phyloP scores from a whole-genome alignment of 352 stramenopile genomes.

The Stephanocyclus meneghinianus region DNA sequence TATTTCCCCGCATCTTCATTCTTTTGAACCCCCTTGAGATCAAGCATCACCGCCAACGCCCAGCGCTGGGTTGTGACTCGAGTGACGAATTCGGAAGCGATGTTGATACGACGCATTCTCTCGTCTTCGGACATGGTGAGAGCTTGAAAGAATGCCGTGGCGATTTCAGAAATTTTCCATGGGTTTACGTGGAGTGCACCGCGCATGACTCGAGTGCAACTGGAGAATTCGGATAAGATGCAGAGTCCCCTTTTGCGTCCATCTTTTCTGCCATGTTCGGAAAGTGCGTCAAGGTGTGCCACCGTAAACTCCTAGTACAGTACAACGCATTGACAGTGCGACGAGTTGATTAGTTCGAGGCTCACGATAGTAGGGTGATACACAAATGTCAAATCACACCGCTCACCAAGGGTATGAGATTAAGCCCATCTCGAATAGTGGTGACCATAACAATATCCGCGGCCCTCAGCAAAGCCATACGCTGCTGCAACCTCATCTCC shows the following conservation, averaged over 20 bases:
- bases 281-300: conserved; percentile 80
- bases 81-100: conserved; percentile 88
- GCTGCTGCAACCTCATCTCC: conserved; percentile 81
- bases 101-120: conserved; percentile 73
- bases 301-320: conserved; percentile 83
- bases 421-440: conserved; percentile 87
- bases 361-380: too few relatives aligned
- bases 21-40: conserved; percentile 96
- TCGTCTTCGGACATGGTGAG: conserved; percentile 83
- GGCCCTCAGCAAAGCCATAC: conserved; percentile 84
- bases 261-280: conserved; percentile 48
- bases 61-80: conserved; percentile 94
- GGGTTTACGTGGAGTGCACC: conserved; percentile 96
- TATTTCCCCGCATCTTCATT: conserved; percentile 90
- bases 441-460: conserved; percentile 86
- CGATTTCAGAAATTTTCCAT: conserved; percentile 90
- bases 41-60: conserved; percentile 94
- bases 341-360: neutral
- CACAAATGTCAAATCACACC: too few relatives aligned
- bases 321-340: neutral
- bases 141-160: conserved; percentile 77
- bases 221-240: conserved; percentile 97
- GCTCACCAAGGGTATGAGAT: conserved; percentile 84
- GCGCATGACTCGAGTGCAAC: conserved; percentile 93
- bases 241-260: conserved; percentile 86